Evolutionary conservation across 1,139 yeast genomes (phyloP).

Genomic region (Debaryomyces subglobosus): DNA sequence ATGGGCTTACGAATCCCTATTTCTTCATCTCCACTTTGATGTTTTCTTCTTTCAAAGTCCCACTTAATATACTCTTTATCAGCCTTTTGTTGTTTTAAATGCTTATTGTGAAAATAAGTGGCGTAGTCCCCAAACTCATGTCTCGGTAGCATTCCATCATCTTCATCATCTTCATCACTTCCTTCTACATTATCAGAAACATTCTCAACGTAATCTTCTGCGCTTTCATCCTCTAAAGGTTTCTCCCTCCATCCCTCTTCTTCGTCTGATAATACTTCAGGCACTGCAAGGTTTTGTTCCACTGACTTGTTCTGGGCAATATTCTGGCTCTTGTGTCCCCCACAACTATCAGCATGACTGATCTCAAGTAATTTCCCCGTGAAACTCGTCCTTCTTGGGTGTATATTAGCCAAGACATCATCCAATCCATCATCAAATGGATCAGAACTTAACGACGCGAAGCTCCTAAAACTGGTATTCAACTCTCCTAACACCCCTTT

Average conservation of each 20-base stretch:
- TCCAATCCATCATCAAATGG: constrained; percentile 49
- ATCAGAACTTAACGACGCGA: constrained; percentile 27
- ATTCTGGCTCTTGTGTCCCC: background rate
- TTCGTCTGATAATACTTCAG: background rate
- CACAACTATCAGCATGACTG: background rate
- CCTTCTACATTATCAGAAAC: constrained; percentile 1
- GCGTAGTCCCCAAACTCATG: constrained; percentile 72
- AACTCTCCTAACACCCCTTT: background rate
- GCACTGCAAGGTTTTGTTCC: background rate
- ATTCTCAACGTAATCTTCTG: background rate
- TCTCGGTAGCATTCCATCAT: constrained; percentile 22
- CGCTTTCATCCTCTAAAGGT: background rate
- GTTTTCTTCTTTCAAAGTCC: constrained; percentile 44
- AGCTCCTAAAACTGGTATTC: constrained; percentile 1
- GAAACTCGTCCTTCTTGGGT: background rate
- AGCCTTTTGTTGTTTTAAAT: constrained; percentile 65
- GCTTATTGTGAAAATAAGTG: constrained; percentile 70
- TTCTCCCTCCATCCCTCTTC: background rate
- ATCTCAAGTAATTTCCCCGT: background rate
- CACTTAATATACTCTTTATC: constrained; percentile 58
- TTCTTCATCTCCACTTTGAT: constrained; percentile 20
- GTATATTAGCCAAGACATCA: constrained; percentile 18
- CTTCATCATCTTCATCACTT: constrained; percentile 4
- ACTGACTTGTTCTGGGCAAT: background rate
- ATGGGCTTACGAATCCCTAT: constrained; percentile 32